These are phyloP conservation scores for Xylaria sp. DNA, from an alignment of 2,329 filamentous ascomycete genomes.

Conservation along the genomic window DNA sequence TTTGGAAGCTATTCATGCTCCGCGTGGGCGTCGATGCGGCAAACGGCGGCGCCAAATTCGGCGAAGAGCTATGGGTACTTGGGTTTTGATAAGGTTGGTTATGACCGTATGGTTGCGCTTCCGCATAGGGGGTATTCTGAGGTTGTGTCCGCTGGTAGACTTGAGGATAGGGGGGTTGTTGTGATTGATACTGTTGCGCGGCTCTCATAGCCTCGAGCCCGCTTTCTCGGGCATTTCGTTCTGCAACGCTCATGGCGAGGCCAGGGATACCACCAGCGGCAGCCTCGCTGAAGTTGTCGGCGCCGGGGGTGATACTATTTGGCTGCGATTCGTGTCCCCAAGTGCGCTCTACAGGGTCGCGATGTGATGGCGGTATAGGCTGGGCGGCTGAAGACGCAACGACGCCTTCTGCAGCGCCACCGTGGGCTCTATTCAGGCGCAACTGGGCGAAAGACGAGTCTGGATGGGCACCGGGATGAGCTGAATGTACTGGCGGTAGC, in stretches of 20 bases:
- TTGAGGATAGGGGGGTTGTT: slow-evolving; percentile 28
- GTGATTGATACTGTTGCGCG: slow-evolving; percentile 36
- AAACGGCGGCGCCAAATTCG: slow-evolving; percentile 48
- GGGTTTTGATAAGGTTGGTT: slow-evolving; percentile 30
- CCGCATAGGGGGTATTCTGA: slow-evolving; percentile 29
- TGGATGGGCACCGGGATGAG: slow-evolving; percentile 39
- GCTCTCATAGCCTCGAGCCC: slow-evolving; percentile 65
- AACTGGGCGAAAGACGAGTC: slow-evolving; percentile 46
- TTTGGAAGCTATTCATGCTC: slow-evolving; percentile 59
- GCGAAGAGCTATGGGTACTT: slow-evolving; percentile 46
- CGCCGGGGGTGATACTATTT: slow-evolving; percentile 61
- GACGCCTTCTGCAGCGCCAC: slow-evolving; percentile 33
- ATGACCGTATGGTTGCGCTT: slow-evolving; percentile 30
- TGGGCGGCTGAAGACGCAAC: slow-evolving; percentile 32
- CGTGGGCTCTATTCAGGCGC: slow-evolving; percentile 44
- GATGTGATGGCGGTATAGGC: slow-evolving; percentile 41
- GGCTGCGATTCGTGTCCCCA: slow-evolving; percentile 38
- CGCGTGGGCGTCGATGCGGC: slow-evolving; percentile 53
- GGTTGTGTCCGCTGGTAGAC: slow-evolving; percentile 28
- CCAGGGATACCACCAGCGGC: slow-evolving; percentile 71
- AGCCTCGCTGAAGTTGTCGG: slow-evolving; percentile 69
- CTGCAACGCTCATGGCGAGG: slow-evolving; percentile 69
- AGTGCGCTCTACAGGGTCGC: slow-evolving; percentile 28
- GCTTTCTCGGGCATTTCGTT: slow-evolving; percentile 67
- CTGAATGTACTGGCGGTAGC: slow-evolving; percentile 22